Evolutionary conservation across 352 stramenopile species (phyloP).

Genomic region (Globisporangium ultimum): DNA sequence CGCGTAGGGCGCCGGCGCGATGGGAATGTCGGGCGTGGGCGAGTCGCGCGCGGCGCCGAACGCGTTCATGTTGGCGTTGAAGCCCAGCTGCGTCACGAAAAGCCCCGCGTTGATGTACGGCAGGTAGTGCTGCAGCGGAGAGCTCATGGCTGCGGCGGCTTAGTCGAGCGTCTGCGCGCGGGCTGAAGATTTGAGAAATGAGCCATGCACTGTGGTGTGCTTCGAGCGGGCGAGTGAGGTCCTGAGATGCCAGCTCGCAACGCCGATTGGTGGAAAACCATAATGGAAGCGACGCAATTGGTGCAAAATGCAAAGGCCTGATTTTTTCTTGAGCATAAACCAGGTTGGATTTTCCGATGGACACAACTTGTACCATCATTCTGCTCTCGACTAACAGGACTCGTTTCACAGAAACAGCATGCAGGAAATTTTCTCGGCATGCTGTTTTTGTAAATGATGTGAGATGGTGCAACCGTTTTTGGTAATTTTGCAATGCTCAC

Average conservation of each 20-base stretch:
- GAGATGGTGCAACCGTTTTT: no score
- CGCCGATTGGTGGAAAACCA: conserved; percentile 1
- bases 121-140: conserved; percentile 17
- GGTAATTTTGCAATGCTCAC: no score
- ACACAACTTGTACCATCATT: no score
- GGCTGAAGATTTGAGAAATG: conserved; percentile 5
- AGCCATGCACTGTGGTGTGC: background rate
- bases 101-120: conserved; percentile 14
- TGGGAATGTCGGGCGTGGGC: conserved; percentile 23
- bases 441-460: no score
- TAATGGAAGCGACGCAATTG: background rate
- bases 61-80: conserved; percentile 16
- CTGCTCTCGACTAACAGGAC: no score
- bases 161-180: background rate
- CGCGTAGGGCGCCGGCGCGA: conserved; percentile 43
- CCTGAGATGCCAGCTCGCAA: background rate
- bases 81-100: conserved; percentile 11
- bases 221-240: background rate
- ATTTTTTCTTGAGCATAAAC: conserved; percentile 1
- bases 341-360: no score
- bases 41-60: conserved; percentile 1
- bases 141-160: conserved; percentile 5
- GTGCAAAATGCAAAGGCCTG: background rate
- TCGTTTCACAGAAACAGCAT: no score
- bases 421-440: no score